Evolutionary conservation across 768 basidiomycete species (phyloP), one percentile per base, ranked within the genome.

Genomic region (Mycena venus): DNA sequence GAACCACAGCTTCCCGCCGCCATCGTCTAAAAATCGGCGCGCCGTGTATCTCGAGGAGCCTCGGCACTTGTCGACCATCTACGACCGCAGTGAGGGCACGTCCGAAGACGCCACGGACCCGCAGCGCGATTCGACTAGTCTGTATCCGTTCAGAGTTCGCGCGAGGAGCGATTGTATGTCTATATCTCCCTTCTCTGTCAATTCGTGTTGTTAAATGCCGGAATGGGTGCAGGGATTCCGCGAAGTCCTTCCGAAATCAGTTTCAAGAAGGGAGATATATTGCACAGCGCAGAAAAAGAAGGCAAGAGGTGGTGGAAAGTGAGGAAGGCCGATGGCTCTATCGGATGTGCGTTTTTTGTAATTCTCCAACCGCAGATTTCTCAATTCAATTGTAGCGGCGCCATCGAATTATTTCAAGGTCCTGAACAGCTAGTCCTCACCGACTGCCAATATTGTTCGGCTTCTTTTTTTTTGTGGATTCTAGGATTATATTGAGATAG

Each of bases 191-290:
- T 34, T 3, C 9, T 63, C n/a, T 14, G 10, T 38, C 2, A 36
- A 19, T n/a, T 29, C 7, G 8, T 11, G 17, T 7, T 14, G 34
- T 32, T 59, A 11, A 10, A 36, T 23, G 8, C 91, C 89, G 6
- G 92, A 93, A 44, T 25, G 1, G 17, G 21, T 23, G 14, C 17
- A 76, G 75, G 75, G 75, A 76, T 76, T 32, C 72, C 75, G 19
- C 32, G 68, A 69, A 94, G 95, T 77, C 92, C 94, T 14, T 93
- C 92, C 79, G 94, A 95, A 80, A 90, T 95, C 31, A 91, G 91
- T 61, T 95, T 95, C 81, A 74, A 84, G 64, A 93, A 94, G 82
- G 93, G 93, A 34, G 94, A 95, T 79, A 84, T 93, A 40, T 85
- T 95, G 73, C 91, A 94, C 70, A 91, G 95, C 60, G 78, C 93